phyloP scores from a whole-genome alignment of 495 filamentous ascomycete genomes.

The Aspergillus carlsbadensis region DNA sequence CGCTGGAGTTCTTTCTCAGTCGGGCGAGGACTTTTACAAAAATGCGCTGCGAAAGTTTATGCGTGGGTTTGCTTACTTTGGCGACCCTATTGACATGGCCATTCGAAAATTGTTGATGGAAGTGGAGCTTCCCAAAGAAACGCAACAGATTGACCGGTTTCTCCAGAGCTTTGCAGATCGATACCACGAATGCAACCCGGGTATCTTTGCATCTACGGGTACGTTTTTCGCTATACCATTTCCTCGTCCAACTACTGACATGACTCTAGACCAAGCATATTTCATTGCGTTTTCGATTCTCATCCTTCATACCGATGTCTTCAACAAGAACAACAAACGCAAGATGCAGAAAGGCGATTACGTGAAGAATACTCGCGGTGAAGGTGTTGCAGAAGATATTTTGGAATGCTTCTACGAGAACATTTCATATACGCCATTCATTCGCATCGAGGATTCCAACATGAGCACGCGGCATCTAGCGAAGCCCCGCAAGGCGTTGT shows the following conservation, averaged over 20 bases:
- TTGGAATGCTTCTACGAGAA: conserved; percentile 98
- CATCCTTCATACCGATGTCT: conserved; percentile 95
- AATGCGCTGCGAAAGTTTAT: conserved; percentile 89
- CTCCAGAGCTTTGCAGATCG: conserved; percentile 92
- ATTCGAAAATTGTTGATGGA: conserved; percentile 95
- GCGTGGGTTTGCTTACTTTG: conserved; percentile 90
- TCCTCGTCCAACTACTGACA: conserved; percentile 9
- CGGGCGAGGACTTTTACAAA: conserved; percentile 76
- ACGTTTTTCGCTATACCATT: conserved; percentile 13
- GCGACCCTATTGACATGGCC: conserved; percentile 96
- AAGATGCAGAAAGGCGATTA: conserved; percentile 99
- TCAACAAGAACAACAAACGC: conserved; percentile 99
- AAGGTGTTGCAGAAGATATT: conserved; percentile 89
- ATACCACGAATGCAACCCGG: conserved; percentile 98
- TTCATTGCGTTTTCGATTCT: conserved; percentile 96
- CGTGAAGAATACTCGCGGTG: conserved; percentile 86
- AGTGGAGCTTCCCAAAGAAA: conserved; percentile 93
- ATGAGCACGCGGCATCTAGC: conserved; percentile 72
- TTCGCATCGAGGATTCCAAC: conserved; percentile 92
- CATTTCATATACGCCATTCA: conserved; percentile 95
- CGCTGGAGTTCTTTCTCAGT: conserved; percentile 78
- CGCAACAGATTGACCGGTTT: conserved; percentile 95
- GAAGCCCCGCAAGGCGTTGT: conserved; percentile 69
- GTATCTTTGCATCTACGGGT: conserved; percentile 84
- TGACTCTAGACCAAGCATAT: conserved; percentile 77